Percentiles rank a stretch among this genome's conserved stretches.
Evolutionary conservation across 371 early-diverging fungal genomes (phyloP).

Genomic region (Parasitella parasitica): DNA sequence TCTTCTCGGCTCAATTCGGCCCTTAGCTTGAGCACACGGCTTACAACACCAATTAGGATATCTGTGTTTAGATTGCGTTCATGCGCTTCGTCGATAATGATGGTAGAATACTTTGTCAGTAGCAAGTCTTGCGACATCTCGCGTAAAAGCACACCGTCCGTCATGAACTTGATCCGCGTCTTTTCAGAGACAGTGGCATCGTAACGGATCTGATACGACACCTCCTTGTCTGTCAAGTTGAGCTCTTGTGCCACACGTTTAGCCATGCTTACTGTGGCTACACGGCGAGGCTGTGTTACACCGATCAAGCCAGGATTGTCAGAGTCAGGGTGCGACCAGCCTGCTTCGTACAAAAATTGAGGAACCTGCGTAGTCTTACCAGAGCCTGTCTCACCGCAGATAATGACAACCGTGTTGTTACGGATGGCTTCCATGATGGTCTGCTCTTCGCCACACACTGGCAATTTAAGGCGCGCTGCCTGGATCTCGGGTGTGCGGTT

Average conservation of each 20-base stretch:
- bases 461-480: slow-evolving; percentile 75
- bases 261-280: slow-evolving; percentile 98
- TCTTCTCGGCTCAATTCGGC: slow-evolving; percentile 59
- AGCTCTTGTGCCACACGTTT: slow-evolving; percentile 93
- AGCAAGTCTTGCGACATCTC: slow-evolving; percentile 90
- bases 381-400: slow-evolving; percentile 98
- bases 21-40: slow-evolving; percentile 75
- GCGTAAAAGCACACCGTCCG: slow-evolving; percentile 98
- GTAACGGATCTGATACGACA: slow-evolving; percentile 78
- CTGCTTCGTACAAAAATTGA: slow-evolving; percentile 97
- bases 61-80: slow-evolving; percentile 98
- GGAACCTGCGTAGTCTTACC: slow-evolving; percentile 92
- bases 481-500: slow-evolving; percentile 75
- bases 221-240: slow-evolving; percentile 57
- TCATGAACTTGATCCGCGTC: slow-evolving; percentile 97
- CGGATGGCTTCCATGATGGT: slow-evolving; percentile 94
- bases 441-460: slow-evolving; percentile 94
- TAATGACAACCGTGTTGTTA: slow-evolving; percentile 80
- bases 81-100: slow-evolving; percentile 99
- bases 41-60: slow-evolving; percentile 93
- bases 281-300: slow-evolving; percentile 98
- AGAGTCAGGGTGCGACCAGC: slow-evolving; percentile 83
- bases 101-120: slow-evolving; percentile 88
- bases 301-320: slow-evolving; percentile 90
- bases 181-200: slow-evolving; percentile 76